Base-by-base conservation (phyloP, 164 flowering plant genomes). In the Umbellularia californica region DNA sequence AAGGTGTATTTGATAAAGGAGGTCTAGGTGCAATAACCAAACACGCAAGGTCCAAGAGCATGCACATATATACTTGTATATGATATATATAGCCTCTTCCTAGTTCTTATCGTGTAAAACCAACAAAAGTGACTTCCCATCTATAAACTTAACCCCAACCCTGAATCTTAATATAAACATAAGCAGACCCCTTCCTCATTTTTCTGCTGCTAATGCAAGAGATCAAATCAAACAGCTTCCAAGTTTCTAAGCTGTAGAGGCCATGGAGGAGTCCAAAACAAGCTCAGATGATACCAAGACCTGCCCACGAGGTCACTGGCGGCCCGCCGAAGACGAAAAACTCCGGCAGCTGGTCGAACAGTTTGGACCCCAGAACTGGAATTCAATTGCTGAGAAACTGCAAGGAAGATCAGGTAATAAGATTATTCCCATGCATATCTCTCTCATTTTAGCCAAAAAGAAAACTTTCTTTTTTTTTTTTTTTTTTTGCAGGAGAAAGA, bases 291-390 rank as follows among this genome's bases (percentile, higher is more conserved):
- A 84, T 24, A 78, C 75, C 0, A 84, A 77, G 70, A 76, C 76
- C 50, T 89, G 95, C 51, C 90, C 93, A 5, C 81, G 97, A 65
- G 97, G 97, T 5, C 97, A 92, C 79, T 92, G 97, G 97, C 78
- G 94, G 76, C 94, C 97, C 0, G 90, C 91, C 5, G 97, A 92
- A 82, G 97, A 92, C 70, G 92, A 86, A 27, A 92, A 82, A 70
- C 92, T 92, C 77, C 79, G 84, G 62, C 85, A 86, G 71, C 88
- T 92, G 17, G 94, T 92, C 2, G 85, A 88, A 52, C 89, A 87
- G 72, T 85, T 84, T 66, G 97, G 97, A 47, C 87, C 97, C 20
- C 94, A 90, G 73, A 92, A 92, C 79, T 92, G 97, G 97, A 92
- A 92, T 68, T 87, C 88, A 33, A 88, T 92, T 62, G 94, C 97